Evolutionary conservation across 345 rosid genomes (phyloP).

Genomic region (Anacardium occidentale): DNA sequence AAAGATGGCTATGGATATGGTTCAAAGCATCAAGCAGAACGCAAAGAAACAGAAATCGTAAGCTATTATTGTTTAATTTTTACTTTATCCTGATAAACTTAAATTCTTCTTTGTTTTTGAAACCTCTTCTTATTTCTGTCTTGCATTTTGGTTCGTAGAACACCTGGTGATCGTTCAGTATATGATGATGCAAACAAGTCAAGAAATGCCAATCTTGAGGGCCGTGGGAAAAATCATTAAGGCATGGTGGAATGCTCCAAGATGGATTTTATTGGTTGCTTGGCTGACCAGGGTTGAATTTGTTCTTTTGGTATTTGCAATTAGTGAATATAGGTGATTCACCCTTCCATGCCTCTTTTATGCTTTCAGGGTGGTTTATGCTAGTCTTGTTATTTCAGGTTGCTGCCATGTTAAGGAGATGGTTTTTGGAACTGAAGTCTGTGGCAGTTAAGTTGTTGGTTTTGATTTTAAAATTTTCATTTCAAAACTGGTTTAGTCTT

Average conservation of each 20-base stretch:
- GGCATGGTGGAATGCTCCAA: slow-evolving; percentile 23
- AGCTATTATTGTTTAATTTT: slow-evolving; percentile 15
- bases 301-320: slow-evolving; percentile 36
- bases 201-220: slow-evolving; percentile 41
- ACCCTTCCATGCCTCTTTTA: slow-evolving; percentile 36
- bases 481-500: slow-evolving; percentile 30
- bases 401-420: slow-evolving; percentile 47
- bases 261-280: slow-evolving; percentile 16
- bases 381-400: slow-evolving; percentile 50
- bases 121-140: slow-evolving; percentile 4
- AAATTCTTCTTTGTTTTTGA: slow-evolving; percentile 1
- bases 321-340: slow-evolving; percentile 32
- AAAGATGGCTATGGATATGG: slow-evolving; percentile 67
- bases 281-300: slow-evolving; percentile 26
- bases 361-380: slow-evolving; percentile 43
- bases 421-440: slow-evolving; percentile 47
- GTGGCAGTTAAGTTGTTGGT: slow-evolving; percentile 67
- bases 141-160: slow-evolving; percentile 34
- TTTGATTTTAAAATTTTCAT: slow-evolving; percentile 29
- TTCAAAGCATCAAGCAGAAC: slow-evolving; percentile 53
- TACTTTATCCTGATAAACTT: slow-evolving; percentile 11
- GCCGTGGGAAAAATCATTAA: slow-evolving; percentile 45
- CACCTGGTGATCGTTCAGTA: slow-evolving; percentile 36
- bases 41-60: slow-evolving; percentile 73
- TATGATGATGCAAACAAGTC: slow-evolving; percentile 45